Evolutionary conservation across 1,284 basidiomycete genomes (phyloP).

Genomic region (Malassezia obtusa): DNA sequence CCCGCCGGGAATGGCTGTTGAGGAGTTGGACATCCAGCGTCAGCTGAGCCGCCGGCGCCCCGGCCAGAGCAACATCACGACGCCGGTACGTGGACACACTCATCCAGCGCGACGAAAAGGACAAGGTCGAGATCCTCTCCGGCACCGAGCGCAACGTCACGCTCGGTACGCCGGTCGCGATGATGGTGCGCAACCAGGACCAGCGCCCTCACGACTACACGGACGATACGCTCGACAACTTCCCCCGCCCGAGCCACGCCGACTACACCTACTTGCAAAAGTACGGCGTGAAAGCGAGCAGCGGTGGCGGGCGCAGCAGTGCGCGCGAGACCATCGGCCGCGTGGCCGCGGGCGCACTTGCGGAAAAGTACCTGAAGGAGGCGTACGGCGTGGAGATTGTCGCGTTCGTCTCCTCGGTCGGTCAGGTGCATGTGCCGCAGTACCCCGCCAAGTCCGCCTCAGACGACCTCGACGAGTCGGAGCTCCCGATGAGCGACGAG

Average conservation of each 20-base stretch:
- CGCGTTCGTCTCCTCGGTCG: constrained; percentile 91
- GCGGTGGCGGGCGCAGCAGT: constrained; percentile 84
- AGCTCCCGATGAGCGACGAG: constrained; percentile 71
- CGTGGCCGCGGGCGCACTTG: constrained; percentile 94
- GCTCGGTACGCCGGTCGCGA: constrained; percentile 89
- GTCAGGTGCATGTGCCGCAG: constrained; percentile 67
- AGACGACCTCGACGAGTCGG: constrained; percentile 58
- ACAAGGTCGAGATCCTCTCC: constrained; percentile 85
- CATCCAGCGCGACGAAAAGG: constrained; percentile 70
- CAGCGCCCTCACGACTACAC: constrained; percentile 97
- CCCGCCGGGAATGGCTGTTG: constrained; percentile 77
- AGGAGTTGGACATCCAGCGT: constrained; percentile 73
- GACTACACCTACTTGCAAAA: constrained; percentile 98
- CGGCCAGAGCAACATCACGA: constrained; percentile 92
- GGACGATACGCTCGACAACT: constrained; percentile 75
- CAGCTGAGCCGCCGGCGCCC: constrained; percentile 86
- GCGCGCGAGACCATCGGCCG: constrained; percentile 95
- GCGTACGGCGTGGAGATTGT: constrained; percentile 89
- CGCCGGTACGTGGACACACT: constrained; percentile 53
- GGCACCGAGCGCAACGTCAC: constrained; percentile 89
- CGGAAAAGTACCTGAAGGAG: constrained; percentile 83
- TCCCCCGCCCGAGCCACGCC: constrained; percentile 92
- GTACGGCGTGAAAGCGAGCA: constrained; percentile 93
- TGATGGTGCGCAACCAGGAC: constrained; percentile 94
- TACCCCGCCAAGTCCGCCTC: constrained; percentile 45